These are phyloP conservation scores for Rhodotorula graminis DNA, from an alignment of 768 basidiomycete species.

Conservation along the genomic window DNA sequence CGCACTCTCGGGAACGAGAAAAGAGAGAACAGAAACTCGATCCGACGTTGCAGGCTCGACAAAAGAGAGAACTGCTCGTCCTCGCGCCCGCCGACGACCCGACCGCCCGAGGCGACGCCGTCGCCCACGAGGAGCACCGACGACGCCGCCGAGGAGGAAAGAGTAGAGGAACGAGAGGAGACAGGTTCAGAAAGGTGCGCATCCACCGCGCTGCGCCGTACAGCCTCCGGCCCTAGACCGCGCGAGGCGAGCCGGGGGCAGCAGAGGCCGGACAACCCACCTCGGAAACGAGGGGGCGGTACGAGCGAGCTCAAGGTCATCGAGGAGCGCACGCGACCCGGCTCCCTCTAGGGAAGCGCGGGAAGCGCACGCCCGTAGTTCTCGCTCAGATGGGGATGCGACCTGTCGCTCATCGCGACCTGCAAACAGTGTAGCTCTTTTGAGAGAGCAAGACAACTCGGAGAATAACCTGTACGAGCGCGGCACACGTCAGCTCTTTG, in stretches of 20 bases:
- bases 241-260: not conserved
- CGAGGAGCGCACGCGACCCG: not conserved
- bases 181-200: conserved; percentile 31
- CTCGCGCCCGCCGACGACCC: too few species aligned
- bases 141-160: not conserved
- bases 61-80: too few species aligned
- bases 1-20: not conserved
- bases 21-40: not conserved
- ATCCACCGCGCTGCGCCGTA: conserved; percentile 33
- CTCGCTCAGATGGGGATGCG: conserved; percentile 26
- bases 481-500: not conserved
- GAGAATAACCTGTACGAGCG: conserved; percentile 8
- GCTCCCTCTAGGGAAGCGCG: too few species aligned
- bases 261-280: conserved; percentile 12
- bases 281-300: conserved; percentile 22
- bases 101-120: too few species aligned
- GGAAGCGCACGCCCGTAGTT: not conserved
- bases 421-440: conserved; percentile 15
- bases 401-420: conserved; percentile 15
- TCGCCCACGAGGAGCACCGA: too few species aligned
- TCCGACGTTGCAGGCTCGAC: not conserved
- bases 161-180: not conserved
- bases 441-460: conserved; percentile 10
- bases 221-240: conserved; percentile 3
- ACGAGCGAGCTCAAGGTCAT: conserved; percentile 29